Conservation (phyloP, 257 asterid species). For the Oldenlandia corymbosa region DNA sequence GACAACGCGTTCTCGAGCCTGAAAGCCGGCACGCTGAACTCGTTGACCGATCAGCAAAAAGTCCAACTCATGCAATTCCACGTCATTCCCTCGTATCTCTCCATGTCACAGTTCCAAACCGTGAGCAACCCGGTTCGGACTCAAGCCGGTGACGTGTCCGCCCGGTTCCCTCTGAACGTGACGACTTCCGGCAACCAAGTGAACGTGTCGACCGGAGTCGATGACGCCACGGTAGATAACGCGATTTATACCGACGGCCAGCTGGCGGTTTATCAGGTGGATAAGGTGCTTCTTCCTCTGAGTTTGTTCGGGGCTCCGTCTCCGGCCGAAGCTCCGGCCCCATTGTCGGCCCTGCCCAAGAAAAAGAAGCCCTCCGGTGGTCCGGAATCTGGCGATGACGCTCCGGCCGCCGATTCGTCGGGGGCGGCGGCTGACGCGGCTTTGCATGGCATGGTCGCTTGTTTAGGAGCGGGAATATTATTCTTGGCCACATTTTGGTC, state of each 20-base stretch:
- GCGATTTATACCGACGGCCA: slow-evolving; percentile 59
- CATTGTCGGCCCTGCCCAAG: slow-evolving; percentile 24
- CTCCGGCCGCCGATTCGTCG: slow-evolving; percentile 45
- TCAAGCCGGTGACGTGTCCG: slow-evolving; percentile 64
- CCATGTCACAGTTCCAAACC: slow-evolving; percentile 73
- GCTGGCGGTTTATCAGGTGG: slow-evolving; percentile 78
- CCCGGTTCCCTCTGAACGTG: slow-evolving; percentile 62
- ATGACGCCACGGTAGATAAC: slow-evolving; percentile 57
- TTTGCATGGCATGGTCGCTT: slow-evolving; percentile 36
- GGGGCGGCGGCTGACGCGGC: slow-evolving; percentile 24
- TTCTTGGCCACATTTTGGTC: slow-evolving; percentile 24
- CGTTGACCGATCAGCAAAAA: slow-evolving; percentile 65
- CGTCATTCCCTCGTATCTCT: slow-evolving; percentile 47
- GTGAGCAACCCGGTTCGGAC: slow-evolving; percentile 79
- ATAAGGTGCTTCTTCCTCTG: slow-evolving; percentile 72
- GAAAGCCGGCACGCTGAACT: slow-evolving; percentile 60
- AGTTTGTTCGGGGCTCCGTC: slow-evolving; percentile 60
- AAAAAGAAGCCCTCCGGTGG: slow-evolving; percentile 34
- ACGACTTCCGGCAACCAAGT: slow-evolving; percentile 76
- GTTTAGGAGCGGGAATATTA: slow-evolving; percentile 27
- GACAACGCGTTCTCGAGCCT: slow-evolving; percentile 68
- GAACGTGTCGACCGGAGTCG: slow-evolving; percentile 71
- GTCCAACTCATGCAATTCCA: slow-evolving; percentile 63
- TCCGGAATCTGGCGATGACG: slow-evolving; percentile 40
- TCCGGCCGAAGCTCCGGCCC: slow-evolving; percentile 52